These are phyloP conservation scores for Cotoneaster glaucophyllus DNA, from an alignment of 306 rosid species.

Conservation along the genomic window DNA sequence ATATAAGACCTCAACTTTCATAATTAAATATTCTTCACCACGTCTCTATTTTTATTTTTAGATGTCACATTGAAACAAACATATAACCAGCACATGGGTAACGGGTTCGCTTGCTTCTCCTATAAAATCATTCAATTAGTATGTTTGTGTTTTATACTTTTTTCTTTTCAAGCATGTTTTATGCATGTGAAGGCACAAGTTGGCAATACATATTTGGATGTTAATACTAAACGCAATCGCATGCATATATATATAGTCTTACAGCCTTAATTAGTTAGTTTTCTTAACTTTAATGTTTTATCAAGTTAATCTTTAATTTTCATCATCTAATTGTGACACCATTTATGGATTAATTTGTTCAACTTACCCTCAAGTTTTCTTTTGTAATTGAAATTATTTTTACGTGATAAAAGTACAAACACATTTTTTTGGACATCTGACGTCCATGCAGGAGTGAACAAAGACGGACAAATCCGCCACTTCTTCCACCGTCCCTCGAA, in stretches of 20 bases:
- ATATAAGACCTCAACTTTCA: neutral
- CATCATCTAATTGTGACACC: neutral
- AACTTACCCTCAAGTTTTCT: neutral
- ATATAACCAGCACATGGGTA: conserved; percentile 18
- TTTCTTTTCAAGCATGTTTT: neutral
- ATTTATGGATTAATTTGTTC: neutral
- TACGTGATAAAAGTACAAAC: neutral
- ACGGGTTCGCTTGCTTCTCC: conserved; percentile 15
- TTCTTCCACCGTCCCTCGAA: conserved; percentile 90
- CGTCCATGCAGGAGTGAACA: conserved; percentile 60
- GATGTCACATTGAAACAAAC: conserved; percentile 19
- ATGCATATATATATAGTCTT: neutral
- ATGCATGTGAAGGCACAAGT: neutral
- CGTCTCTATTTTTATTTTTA: conserved; percentile 16
- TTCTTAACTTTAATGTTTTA: neutral
- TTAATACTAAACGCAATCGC: neutral
- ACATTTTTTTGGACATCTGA: neutral
- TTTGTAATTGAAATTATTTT: neutral
- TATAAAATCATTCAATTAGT: neutral
- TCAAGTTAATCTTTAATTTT: neutral
- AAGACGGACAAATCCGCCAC: conserved; percentile 82
- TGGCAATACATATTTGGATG: neutral
- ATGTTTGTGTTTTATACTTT: neutral
- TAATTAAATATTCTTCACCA: neutral
- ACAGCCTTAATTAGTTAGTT: neutral